A percentile compares a stretch with the other conserved stretches of the same genome.
Conservation (phyloP, 352 stramenopile species). For the Phytophthora foliorum region DNA sequence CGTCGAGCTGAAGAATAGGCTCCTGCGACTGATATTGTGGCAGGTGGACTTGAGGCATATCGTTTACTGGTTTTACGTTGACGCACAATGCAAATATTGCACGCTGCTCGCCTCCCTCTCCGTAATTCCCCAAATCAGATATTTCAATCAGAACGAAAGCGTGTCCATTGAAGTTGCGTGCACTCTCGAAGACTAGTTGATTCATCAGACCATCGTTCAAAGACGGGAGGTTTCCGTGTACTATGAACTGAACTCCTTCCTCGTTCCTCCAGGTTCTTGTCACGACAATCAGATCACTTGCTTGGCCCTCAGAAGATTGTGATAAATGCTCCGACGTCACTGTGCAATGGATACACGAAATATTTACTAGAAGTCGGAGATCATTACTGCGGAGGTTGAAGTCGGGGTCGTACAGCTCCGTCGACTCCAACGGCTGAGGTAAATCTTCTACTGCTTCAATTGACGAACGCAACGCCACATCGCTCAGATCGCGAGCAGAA, state of each 20-base stretch:
- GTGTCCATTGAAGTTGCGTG: constrained; percentile 40
- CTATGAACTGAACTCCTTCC: constrained; percentile 27
- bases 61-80: constrained; percentile 45
- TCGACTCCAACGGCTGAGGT: constrained; percentile 30
- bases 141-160: constrained; percentile 53
- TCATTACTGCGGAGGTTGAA: constrained; percentile 8
- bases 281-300: constrained; percentile 22
- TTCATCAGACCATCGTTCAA: constrained; percentile 53
- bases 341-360: constrained; percentile 52
- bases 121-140: constrained; percentile 54
- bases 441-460: constrained; percentile 54
- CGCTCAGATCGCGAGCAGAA: constrained; percentile 11
- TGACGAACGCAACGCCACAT: constrained; percentile 6
- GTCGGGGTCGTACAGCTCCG: constrained; percentile 42
- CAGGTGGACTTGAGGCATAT: constrained; percentile 49
- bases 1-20: constrained; percentile 50
- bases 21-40: constrained; percentile 49
- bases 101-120: constrained; percentile 27
- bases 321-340: constrained; percentile 24
- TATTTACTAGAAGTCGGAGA: constrained; percentile 44
- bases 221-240: constrained; percentile 35
- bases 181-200: constrained; percentile 47
- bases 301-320: constrained; percentile 2
- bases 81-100: constrained; percentile 49
- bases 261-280: constrained; percentile 20